Evolutionary conservation across 1,139 yeast species (phyloP), one percentile per base, ranked within the genome.

Genomic region (Protomyces inundatus): DNA sequence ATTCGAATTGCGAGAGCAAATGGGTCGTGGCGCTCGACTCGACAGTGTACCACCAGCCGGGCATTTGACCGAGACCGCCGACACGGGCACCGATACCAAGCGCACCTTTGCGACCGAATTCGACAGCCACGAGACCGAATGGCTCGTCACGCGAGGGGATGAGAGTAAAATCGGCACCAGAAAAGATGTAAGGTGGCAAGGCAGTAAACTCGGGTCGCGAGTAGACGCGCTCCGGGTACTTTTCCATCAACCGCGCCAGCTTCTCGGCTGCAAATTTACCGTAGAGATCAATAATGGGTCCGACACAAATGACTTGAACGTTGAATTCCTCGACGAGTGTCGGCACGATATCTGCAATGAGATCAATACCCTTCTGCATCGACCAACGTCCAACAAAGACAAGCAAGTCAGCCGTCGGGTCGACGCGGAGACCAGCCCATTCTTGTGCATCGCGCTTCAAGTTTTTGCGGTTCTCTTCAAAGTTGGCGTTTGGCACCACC

Each of bases 341-440:
- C 10, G 66, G 66, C 50, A 60, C 63, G 10, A 65, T 48, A 35
- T 65, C 66, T 9, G 66, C 66, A 57, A 65, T 65, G 42, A 65
- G 40, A 48, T 65, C 66, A 32, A 65, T 62, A 33, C 66, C 66
- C 55, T 65, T 65, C 16, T 65, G 66, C 60, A 61, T 57, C 23
- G 66, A 65, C 66, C 66, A 65, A 39, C 66, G 62, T n/a, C 66
- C 66, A 12, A 65, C 66, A 30, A 65, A 65, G 9, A 65, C 65
- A 33, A 65, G 55, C 34, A 65, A 57, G 33, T 65, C 65, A 4
- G 66, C 65, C 4, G 56, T 40, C 3, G 66, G 64, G 35, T 65
- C 64, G 16, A 62, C 66, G 14, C 57, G 63, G 6, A 65, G 59
- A 52, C 63, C 63, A 12, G 66, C 66, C 66, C 66, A 65, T 34